Evolutionary conservation across 306 rosid genomes (phyloP).

Genomic region (Begonia fuchsioides): DNA sequence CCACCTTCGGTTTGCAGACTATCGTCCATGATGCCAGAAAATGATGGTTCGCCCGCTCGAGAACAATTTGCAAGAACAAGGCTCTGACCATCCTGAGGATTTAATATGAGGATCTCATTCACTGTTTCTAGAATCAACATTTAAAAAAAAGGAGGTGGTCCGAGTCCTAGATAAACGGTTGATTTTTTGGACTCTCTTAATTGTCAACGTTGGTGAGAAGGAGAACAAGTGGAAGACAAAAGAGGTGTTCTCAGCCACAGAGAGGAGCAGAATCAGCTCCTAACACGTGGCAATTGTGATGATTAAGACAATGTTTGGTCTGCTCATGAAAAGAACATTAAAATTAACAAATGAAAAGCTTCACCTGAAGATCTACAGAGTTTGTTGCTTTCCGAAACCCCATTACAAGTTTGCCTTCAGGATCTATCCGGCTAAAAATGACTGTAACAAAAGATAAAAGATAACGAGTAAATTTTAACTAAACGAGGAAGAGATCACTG

Average conservation of each 20-base stretch:
- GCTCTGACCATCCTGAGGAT: conserved; percentile 48
- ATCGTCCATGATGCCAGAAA: conserved; percentile 43
- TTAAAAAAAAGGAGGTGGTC: no score
- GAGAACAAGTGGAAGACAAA: no score
- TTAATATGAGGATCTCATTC: no score
- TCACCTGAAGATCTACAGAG: conserved; percentile 52
- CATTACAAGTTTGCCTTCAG: conserved; percentile 81
- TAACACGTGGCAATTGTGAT: no score
- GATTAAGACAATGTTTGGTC: no score
- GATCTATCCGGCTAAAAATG: conserved; percentile 90
- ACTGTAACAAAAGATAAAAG: conserved; percentile 33
- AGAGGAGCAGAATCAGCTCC: no score
- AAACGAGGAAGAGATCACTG: no score
- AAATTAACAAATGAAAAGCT: conserved; percentile 10
- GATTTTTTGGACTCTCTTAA: no score
- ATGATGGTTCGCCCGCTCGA: conserved; percentile 32
- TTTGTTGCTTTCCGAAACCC: conserved; percentile 78
- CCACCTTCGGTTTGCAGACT: conserved; percentile 41
- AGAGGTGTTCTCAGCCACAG: no score
- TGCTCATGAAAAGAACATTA: neutral
- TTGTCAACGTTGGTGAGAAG: no score
- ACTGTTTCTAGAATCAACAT: no score
- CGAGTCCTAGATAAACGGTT: no score
- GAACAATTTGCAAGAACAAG: conserved; percentile 39
- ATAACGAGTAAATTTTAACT: neutral